phyloP scores from a whole-genome alignment of 306 rosid genomes.

The Quercus berberidifolia region DNA sequence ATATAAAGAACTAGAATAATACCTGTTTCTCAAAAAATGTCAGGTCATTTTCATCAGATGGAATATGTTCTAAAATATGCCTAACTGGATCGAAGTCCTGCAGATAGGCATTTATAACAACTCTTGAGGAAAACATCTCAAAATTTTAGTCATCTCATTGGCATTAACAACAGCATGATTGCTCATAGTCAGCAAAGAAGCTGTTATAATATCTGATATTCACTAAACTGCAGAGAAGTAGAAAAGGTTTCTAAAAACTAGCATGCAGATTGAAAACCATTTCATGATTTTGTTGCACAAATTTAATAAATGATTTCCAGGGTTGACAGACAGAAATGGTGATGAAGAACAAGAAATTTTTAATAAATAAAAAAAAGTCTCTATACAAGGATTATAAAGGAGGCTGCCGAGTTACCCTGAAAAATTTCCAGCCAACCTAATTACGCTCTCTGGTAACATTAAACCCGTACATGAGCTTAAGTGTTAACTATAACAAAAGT shows the following conservation, averaged over 20 bases:
- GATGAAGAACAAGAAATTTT: not conserved
- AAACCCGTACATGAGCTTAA: not conserved
- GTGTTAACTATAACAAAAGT: not conserved
- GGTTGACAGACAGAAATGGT: not conserved
- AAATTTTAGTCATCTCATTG: constrained; percentile 17
- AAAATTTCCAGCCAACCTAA: not conserved
- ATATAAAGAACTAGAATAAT: constrained; percentile 22
- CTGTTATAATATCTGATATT: not conserved
- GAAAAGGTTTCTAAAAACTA: constrained; percentile 9
- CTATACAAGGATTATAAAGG: not conserved
- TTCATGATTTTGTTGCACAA: constrained; percentile 10
- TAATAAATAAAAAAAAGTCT: not conserved
- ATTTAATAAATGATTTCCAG: not conserved
- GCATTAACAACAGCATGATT: not conserved
- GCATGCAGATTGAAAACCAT: constrained; percentile 16
- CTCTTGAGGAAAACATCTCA: constrained; percentile 12
- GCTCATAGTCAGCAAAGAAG: constrained; percentile 3
- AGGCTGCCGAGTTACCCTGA: not conserved
- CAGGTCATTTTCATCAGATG: constrained; percentile 70
- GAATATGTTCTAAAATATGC: constrained; percentile 73
- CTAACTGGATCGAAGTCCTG: constrained; percentile 92
- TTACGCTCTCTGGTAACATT: not conserved
- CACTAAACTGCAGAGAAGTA: constrained; percentile 9
- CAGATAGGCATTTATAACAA: constrained; percentile 24
- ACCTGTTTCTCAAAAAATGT: constrained; percentile 88